phyloP scores from a whole-genome alignment of 345 rosid genomes.

The Clarkia xantiana region DNA sequence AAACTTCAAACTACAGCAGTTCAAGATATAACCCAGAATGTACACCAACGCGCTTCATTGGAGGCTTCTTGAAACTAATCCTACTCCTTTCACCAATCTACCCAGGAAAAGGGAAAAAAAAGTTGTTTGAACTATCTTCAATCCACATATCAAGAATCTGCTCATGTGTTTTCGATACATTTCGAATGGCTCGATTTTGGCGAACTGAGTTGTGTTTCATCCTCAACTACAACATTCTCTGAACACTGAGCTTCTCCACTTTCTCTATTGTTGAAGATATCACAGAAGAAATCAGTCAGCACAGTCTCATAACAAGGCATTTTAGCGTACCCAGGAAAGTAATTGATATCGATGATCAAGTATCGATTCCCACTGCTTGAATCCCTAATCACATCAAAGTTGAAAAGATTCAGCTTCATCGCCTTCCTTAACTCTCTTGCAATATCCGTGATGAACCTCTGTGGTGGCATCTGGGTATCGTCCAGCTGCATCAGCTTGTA shows the following conservation, averaged over 20 bases:
- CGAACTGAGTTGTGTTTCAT: neutral
- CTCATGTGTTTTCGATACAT: constrained; percentile 3
- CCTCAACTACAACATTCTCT: constrained; percentile 7
- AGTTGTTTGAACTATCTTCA: too few species aligned
- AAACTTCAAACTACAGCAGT: constrained; percentile 5
- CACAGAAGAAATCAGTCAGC: constrained; percentile 38
- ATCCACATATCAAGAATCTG: too few species aligned
- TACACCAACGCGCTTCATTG: neutral
- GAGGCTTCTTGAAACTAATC: constrained; percentile 1
- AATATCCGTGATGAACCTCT: constrained; percentile 22
- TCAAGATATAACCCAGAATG: neutral
- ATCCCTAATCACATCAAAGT: constrained; percentile 54
- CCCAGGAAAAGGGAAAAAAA: too few species aligned
- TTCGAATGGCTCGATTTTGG: neutral
- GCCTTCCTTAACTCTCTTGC: constrained; percentile 39
- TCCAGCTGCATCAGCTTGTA: constrained; percentile 25
- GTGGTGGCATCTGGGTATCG: constrained; percentile 33
- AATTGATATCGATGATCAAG: constrained; percentile 49
- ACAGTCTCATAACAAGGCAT: constrained; percentile 39
- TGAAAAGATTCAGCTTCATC: constrained; percentile 37
- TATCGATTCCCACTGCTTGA: constrained; percentile 28
- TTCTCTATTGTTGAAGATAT: constrained; percentile 15
- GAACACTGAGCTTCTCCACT: constrained; percentile 3
- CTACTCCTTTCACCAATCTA: constrained; percentile 1
- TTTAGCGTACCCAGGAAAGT: constrained; percentile 55